Evolutionary conservation across 176 grass and related monocot genomes (phyloP), one percentile per base, ranked within the genome.

Genomic region (Aegilops speltoides): DNA sequence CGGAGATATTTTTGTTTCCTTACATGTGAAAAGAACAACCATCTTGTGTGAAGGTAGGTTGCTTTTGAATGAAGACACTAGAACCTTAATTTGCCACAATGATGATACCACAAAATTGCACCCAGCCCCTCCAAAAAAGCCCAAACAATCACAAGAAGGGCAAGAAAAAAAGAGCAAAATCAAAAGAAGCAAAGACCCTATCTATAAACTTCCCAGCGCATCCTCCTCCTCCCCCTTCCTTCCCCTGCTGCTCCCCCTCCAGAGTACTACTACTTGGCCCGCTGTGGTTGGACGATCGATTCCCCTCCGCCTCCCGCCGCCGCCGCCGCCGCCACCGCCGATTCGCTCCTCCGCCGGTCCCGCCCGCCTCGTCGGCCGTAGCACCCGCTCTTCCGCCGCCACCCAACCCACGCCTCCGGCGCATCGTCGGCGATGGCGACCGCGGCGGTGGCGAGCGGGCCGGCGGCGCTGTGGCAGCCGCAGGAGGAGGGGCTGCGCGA

Each of bases 401-500:
- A 7, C 19, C 31, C 60, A 26, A 6, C 36, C 1, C 16, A 16
- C 14, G 11, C 45, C 12, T 7, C 10, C 11, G 45, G n/a, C n/a
- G n/a, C n/a, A n/a, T n/a, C 50, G 19, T 10, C 59, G 9, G 22
- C 59, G 59, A 62, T 62, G 12, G 54, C 52, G 50, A 54, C 50
- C 50, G 64, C 84, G 76, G 75, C 67, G 80, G 56, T 32, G 86
- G 93, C 89, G 85, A 85, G 22, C 54, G 54, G 19, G 85, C 85
- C 78, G 77, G 72, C 88, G 76, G 87, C 80, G 50, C 57, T 92
- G 73, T 99, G 97, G 97, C 86, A 94, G 89, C 97, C 97, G 64
- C 92, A 89, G 92, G 97, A 99, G 87, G 92, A 99, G 85, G 97
- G 97, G 7, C 92, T 99, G 85, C 89, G 87, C 83, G 97, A 99